Base-by-base conservation (phyloP, 192 early-diverging fungal species). In the Backusella circina region DNA sequence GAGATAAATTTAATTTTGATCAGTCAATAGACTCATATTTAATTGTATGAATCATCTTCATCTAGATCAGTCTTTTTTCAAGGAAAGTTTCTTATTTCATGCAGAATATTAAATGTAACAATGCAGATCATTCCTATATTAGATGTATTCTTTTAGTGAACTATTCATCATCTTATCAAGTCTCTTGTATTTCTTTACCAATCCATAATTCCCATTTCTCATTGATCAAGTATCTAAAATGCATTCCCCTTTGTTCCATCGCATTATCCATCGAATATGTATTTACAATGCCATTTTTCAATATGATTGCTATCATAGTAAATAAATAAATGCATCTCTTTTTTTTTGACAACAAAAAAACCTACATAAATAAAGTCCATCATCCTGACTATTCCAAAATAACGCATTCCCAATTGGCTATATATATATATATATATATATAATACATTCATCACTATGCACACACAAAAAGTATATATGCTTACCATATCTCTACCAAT, bases 141-240 rank as follows among this genome's bases (percentile, higher is more conserved):
- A n/a, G n/a, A n/a, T n/a, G n/a, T n/a, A n/a, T n/a, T n/a, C n/a
- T n/a, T n/a, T n/a, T n/a, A n/a, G n/a, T n/a, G n/a, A n/a, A n/a
- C n/a, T n/a, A n/a, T n/a, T n/a, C n/a, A n/a, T n/a, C n/a, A n/a
- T n/a, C n/a, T n/a, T n/a, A n/a, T 50, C 15, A 50, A 50, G 47
- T 21, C 18, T 54, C 9, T 54, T 51, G 7, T 54, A 8, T 54
- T 54, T 23, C 2, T 21, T 61, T 74, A 74, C 72, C 72, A 26
- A 65, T 41, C 54, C 32, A 39, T 41, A 74, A 64, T 32, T 74
- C 72, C 72, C 72, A 74, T 30, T 38, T 57, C 8, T 66, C 64
- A 28, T n/a, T 44, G 10, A 66, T 18, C 65, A 74, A 74, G 28
- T 9, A 32, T 26, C 9, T 12, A 26, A 74, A 74, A 65, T 66